phyloP scores from a whole-genome alignment of 768 basidiomycete genomes.

The Xerocomellus intermedius region DNA sequence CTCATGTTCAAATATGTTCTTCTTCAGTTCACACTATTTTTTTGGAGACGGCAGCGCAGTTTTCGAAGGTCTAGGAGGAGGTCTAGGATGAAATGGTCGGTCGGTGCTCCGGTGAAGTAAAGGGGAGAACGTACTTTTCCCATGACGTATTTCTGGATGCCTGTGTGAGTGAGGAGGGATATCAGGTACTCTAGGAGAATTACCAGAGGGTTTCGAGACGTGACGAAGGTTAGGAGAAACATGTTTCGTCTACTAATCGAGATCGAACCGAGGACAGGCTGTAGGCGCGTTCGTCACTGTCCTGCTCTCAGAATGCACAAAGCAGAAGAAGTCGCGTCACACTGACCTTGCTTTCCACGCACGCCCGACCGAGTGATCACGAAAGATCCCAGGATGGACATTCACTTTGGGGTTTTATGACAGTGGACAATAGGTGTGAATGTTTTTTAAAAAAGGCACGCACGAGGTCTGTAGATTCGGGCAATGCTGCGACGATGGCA shows the following conservation, averaged over 20 bases:
- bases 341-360: background rate
- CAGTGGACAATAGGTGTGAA: background rate
- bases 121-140: background rate
- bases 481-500: background rate
- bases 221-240: background rate
- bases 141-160: background rate
- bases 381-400: background rate
- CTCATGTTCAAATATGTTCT: background rate
- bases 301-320: background rate
- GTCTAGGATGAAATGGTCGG: background rate
- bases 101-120: background rate
- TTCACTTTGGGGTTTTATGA: background rate
- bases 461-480: background rate
- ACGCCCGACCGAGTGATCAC: background rate
- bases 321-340: background rate
- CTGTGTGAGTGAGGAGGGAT: background rate
- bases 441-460: background rate
- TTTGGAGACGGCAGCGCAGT: background rate
- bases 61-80: background rate
- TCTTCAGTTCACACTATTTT: background rate
- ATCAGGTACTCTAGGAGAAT: background rate
- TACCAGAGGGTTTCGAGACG: background rate
- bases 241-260: background rate
- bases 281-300: background rate
- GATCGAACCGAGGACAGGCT: too few relatives aligned